Evolutionary conservation across 1,284 basidiomycete species (phyloP), one percentile per base, ranked within the genome.

Genomic region (Sanguinoderma infundibulare): DNA sequence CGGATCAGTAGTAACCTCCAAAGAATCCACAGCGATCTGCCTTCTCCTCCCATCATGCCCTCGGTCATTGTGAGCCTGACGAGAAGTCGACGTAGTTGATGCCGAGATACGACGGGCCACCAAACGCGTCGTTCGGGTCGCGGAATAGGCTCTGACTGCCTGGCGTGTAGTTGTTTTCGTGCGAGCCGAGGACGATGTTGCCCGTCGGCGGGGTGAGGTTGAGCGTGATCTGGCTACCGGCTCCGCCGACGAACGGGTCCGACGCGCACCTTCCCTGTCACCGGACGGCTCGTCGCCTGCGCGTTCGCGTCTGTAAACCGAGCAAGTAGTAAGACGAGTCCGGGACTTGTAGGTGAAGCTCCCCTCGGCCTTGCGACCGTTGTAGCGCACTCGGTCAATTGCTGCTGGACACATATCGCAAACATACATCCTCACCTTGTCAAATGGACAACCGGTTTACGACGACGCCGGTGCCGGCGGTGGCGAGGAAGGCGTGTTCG

Each of bases 401-500:
- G n/a, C n/a, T n/a, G n/a, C n/a, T n/a, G n/a, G n/a, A n/a, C n/a
- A n/a, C n/a, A n/a, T n/a, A n/a, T n/a, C n/a, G n/a, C n/a, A n/a
- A n/a, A n/a, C n/a, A n/a, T n/a, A n/a, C n/a, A n/a, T n/a, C n/a
- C n/a, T n/a, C n/a, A n/a, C n/a, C n/a, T n/a, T n/a, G n/a, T n/a
- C n/a, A n/a, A n/a, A n/a, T n/a, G n/a, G n/a, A n/a, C n/a, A n/a
- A n/a, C n/a, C n/a, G n/a, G n/a, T n/a, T n/a, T n/a, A n/a, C n/a
- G 24, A 91, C 79, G 2, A 78, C 76, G 15, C 83, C 80, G 3
- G 79, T 72, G 2, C 84, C 85, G 0, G 87, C 86, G 28, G 79
- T 72, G 22, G 71, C 67, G 35, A 91, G 80, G 72, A 91, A 91
- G 0, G 79, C 73, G 63, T 90, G 87, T 12, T 75, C 66, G 0